Conservation (phyloP, 2,329 filamentous ascomycete species). For the Fusarium redolens region DNA sequence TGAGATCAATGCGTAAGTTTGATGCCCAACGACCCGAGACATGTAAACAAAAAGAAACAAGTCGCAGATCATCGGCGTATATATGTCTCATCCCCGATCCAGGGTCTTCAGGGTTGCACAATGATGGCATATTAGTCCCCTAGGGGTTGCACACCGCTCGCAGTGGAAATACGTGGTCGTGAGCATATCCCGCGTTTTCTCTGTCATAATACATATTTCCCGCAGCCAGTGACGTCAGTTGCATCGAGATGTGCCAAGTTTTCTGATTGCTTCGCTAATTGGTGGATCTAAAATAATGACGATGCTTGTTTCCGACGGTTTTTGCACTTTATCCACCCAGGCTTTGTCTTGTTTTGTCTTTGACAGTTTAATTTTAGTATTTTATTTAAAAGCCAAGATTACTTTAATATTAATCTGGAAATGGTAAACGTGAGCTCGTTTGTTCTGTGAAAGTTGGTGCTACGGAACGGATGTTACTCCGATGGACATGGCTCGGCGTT, state of each 20-base stretch:
- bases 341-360: slow-evolving; percentile 14
- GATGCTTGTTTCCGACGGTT: slow-evolving; percentile 16
- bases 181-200: neutral
- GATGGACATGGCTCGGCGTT: neutral
- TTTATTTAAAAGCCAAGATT: neutral
- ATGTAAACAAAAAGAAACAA: neutral
- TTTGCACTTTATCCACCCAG: slow-evolving; percentile 1
- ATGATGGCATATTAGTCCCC: slow-evolving; percentile 19
- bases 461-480: neutral
- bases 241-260: slow-evolving; percentile 19
- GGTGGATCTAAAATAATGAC: neutral
- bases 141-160: slow-evolving; percentile 13
- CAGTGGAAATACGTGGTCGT: neutral
- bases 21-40: slow-evolving; percentile 20
- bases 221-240: slow-evolving; percentile 17
- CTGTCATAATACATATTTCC: slow-evolving; percentile 20
- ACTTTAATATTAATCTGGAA: neutral
- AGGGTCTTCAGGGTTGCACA: slow-evolving; percentile 2
- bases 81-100: neutral
- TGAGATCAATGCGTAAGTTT: neutral
- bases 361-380: slow-evolving; percentile 26
- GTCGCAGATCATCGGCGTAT: slow-evolving; percentile 16
- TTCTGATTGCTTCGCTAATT: neutral
- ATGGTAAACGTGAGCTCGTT: neutral
- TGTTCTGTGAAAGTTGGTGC: neutral